phyloP scores from a whole-genome alignment of 2,329 filamentous ascomycete genomes.

The Trichoderma sp. region DNA sequence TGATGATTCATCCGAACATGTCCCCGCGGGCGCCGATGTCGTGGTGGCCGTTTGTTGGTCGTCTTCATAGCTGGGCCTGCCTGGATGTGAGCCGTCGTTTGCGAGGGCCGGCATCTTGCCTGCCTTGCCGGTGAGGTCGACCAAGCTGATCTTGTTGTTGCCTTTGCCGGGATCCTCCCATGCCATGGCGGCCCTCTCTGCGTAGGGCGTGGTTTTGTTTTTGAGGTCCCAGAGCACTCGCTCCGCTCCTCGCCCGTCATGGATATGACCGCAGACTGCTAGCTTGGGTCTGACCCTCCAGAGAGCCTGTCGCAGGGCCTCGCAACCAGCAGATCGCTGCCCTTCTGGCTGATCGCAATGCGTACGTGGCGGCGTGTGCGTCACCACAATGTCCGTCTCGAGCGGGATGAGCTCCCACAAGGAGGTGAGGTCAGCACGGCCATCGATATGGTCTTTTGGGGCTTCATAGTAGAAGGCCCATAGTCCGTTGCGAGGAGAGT shows the following conservation, averaged over 20 bases:
- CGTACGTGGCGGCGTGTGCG: constrained; percentile 65
- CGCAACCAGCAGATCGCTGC: constrained; percentile 56
- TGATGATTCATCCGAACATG: neutral
- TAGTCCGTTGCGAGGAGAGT: constrained; percentile 54
- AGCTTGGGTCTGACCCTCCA: constrained; percentile 64
- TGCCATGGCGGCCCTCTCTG: constrained; percentile 43
- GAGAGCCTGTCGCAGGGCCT: constrained; percentile 57
- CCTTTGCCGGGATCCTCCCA: constrained; percentile 63
- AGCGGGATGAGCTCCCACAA: constrained; percentile 65
- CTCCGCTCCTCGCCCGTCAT: constrained; percentile 65
- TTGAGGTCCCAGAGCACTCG: constrained; percentile 61
- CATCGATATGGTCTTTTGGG: constrained; percentile 24
- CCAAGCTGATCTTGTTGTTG: constrained; percentile 60
- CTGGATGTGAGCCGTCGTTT: constrained; percentile 47
- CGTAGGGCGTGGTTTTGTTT: constrained; percentile 42
- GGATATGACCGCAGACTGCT: constrained; percentile 71
- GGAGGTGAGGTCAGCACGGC: constrained; percentile 29
- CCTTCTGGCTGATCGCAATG: constrained; percentile 56
- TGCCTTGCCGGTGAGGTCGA: constrained; percentile 57
- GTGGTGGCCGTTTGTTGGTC: neutral
- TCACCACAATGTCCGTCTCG: constrained; percentile 66
- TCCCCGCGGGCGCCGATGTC: neutral
- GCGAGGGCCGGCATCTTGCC: constrained; percentile 41
- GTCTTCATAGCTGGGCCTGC: neutral
- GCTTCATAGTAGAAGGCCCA: constrained; percentile 70